Base-by-base conservation (phyloP, 306 rosid genomes). In the Dryas drummondii region DNA sequence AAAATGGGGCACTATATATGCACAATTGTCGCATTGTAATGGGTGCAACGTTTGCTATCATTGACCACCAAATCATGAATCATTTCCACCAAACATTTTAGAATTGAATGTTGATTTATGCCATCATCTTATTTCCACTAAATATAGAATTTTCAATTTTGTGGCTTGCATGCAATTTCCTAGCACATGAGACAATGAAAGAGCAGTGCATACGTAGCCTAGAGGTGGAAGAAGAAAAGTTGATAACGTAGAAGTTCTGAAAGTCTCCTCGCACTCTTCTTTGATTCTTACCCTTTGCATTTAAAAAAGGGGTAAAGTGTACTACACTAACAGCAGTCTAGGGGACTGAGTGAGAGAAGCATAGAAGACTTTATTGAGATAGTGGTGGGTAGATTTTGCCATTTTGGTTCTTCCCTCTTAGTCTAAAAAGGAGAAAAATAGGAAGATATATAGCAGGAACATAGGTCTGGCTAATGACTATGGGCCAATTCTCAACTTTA, bases 41-140 rank as follows among this genome's bases (percentile, higher is more conserved):
- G n/a, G 63, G 37, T 70, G 64, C 63, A 41, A 70, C 74, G 46
- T 54, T 53, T 70, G 63, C 74, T n/a, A 41, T 70, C 74, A 41
- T 41, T 70, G 63, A 53, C 74, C 74, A 70, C 51, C 63, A 52
- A 53, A 53, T 53, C 50, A 37, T 53, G 61, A 53, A 70, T 70
- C 11, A 42, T 26, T 53, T 70, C 17, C 51, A 53, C 50, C 51
- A 54, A 54, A 55, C 19, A 41, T 16, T 26, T 60, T 59, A 27
- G 44, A 59, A 9, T 11, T 27, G 1, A 5, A 59, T 5, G 14
- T 59, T 59, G 12, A 32, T 26, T 12, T 12, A 40, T 12, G 42
- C 10, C 65, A 12, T 0, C 37, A 13, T 5, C 62, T 52, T 56
- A 11, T 44, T 11, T 17, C 74, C 49, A 53, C 52, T 10, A 37